These are phyloP conservation scores for Pyrus betulifolia DNA, from an alignment of 306 rosid genomes.

Conservation along the genomic window DNA sequence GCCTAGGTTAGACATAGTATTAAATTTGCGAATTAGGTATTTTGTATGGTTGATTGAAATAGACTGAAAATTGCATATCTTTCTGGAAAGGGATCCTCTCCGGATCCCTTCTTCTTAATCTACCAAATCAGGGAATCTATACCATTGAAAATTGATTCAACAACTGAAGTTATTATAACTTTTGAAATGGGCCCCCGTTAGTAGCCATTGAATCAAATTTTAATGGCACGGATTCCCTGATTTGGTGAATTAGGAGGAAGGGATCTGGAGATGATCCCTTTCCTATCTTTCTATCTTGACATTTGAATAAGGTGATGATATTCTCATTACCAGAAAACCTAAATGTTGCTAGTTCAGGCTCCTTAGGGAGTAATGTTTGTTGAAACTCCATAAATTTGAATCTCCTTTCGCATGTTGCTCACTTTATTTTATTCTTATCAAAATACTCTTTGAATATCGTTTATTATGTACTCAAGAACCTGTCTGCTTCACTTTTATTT, in stretches of 20 bases:
- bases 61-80: neutral
- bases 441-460: neutral
- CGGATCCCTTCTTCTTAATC: too few species aligned
- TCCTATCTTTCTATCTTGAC: neutral
- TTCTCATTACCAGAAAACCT: conserved; percentile 17
- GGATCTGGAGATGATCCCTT: too few species aligned
- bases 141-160: too few species aligned
- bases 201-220: too few species aligned
- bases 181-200: fast-evolving
- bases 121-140: too few species aligned
- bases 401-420: conserved; percentile 14
- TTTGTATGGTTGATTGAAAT: neutral
- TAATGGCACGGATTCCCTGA: too few species aligned
- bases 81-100: neutral
- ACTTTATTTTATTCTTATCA: neutral
- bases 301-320: conserved; percentile 1
- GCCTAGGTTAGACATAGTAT: neutral
- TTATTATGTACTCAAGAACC: conserved; percentile 3
- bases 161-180: too few species aligned
- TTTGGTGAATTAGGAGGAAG: too few species aligned
- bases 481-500: neutral
- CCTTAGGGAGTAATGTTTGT: conserved; percentile 13
- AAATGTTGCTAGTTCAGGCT: conserved; percentile 34
- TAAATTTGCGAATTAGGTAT: neutral
- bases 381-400: conserved; percentile 8